Evolutionary conservation across 345 rosid species (phyloP).

Genomic region (Populus tremula): DNA sequence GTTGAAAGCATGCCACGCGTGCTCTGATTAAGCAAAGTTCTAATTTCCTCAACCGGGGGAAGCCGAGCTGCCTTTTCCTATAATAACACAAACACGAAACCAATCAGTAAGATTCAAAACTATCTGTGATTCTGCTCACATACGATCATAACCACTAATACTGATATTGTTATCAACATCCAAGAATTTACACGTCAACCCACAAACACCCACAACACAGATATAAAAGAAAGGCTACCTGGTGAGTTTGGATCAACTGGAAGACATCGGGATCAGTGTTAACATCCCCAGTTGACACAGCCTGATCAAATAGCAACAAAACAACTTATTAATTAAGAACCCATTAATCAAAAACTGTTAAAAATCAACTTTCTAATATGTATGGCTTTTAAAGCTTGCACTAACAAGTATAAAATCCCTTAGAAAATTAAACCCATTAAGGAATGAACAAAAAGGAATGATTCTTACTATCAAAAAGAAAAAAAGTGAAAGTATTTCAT

Average conservation of each 20-base stretch:
- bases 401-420: no score
- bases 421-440: not conserved
- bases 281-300: conserved; percentile 51
- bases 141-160: not conserved
- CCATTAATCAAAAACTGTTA: conserved; percentile 1
- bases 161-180: not conserved
- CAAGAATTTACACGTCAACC: not conserved
- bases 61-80: conserved; percentile 86
- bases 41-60: conserved; percentile 69
- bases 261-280: conserved; percentile 48
- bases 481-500: not conserved
- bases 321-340: not conserved
- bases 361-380: no score
- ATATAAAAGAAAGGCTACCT: conserved; percentile 37
- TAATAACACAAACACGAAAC: not conserved
- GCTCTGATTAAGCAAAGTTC: conserved; percentile 61
- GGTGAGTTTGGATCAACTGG: conserved; percentile 73
- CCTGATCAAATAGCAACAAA: conserved; percentile 37
- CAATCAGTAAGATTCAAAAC: conserved; percentile 6
- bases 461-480: not conserved
- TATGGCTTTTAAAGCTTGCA: no score
- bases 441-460: not conserved
- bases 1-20: conserved; percentile 76
- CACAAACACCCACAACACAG: not conserved
- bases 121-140: not conserved